Percentiles rank a stretch among this genome's conserved stretches.
phyloP scores from a whole-genome alignment of 352 stramenopile species.

The Thalassiosira livingstoniorum region DNA sequence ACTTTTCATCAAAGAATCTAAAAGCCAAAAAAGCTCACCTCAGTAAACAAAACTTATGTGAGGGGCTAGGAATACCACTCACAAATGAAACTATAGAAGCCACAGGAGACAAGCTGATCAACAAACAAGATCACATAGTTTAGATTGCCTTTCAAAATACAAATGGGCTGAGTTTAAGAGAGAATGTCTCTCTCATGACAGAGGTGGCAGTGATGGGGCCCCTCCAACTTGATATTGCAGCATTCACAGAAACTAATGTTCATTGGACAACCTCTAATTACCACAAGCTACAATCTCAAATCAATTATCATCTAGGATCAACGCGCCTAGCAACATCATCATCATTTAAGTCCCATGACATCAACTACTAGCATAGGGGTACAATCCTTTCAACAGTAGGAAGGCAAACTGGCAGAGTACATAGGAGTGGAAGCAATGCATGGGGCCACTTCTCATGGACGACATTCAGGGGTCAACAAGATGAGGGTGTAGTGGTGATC shows the following conservation, averaged over 20 bases:
- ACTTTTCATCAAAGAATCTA: too few species aligned
- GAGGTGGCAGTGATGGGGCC: slow-evolving; percentile 16
- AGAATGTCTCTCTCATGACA: slow-evolving; percentile 1
- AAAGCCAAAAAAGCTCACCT: too few species aligned
- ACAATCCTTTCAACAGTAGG: not conserved
- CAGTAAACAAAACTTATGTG: too few species aligned
- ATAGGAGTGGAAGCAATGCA: not conserved
- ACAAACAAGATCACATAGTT: not conserved
- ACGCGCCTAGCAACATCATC: not conserved
- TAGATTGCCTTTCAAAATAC: slow-evolving; percentile 24
- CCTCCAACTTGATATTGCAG: slow-evolving; percentile 13
- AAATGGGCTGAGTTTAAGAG: not conserved
- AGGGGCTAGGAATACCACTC: too few species aligned
- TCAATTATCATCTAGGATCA: not conserved
- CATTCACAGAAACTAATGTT: slow-evolving; percentile 35
- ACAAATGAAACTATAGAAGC: slow-evolving; percentile 7
- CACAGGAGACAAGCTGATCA: not conserved
- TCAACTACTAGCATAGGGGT: slow-evolving; percentile 1
- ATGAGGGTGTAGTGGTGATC: slow-evolving; percentile 24
- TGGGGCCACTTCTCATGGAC: slow-evolving; percentile 17
- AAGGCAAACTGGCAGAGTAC: not conserved
- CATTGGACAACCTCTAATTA: slow-evolving; percentile 15
- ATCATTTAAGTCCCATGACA: not conserved
- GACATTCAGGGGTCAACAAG: not conserved
- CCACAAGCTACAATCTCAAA: slow-evolving; percentile 5